These are phyloP conservation scores for Candida ficus DNA, from an alignment of 805 yeast genomes.

Conservation along the genomic window DNA sequence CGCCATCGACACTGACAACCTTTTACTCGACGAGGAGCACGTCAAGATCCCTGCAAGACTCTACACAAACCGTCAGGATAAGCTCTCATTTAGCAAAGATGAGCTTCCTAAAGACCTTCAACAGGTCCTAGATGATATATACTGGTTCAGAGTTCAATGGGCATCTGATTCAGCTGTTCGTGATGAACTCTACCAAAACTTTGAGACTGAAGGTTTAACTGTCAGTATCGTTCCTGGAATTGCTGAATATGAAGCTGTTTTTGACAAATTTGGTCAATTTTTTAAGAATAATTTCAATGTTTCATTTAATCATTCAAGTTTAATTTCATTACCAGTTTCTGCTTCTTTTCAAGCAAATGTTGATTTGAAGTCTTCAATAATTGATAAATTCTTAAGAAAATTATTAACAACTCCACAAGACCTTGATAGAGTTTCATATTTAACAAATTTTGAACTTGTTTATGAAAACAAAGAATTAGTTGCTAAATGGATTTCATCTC, in stretches of 20 bases:
- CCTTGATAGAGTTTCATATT: constrained; percentile 18
- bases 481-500: constrained; percentile 19
- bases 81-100: constrained; percentile 12
- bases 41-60: constrained; percentile 19
- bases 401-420: constrained; percentile 9
- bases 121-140: constrained; percentile 11
- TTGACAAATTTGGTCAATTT: constrained; percentile 18
- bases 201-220: constrained; percentile 15
- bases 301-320: constrained; percentile 8
- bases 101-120: constrained; percentile 17
- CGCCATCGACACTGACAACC: constrained; percentile 22
- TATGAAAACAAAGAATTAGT: constrained; percentile 12
- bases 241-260: constrained; percentile 17
- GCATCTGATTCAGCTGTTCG: constrained; percentile 2
- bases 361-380: constrained; percentile 14
- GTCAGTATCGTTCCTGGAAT: constrained; percentile 18
- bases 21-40: constrained; percentile 11
- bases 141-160: constrained; percentile 20
- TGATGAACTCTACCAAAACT: constrained; percentile 17
- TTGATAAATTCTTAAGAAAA: constrained; percentile 15
- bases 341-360: constrained; percentile 16
- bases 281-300: constrained; percentile 11
- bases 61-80: constrained; percentile 17
- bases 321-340: constrained; percentile 21
- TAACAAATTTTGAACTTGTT: constrained; percentile 18